These are phyloP conservation scores for Plasmodium coatneyi DNA, from an alignment of 169 alveolate genomes.

Conservation along the genomic window DNA sequence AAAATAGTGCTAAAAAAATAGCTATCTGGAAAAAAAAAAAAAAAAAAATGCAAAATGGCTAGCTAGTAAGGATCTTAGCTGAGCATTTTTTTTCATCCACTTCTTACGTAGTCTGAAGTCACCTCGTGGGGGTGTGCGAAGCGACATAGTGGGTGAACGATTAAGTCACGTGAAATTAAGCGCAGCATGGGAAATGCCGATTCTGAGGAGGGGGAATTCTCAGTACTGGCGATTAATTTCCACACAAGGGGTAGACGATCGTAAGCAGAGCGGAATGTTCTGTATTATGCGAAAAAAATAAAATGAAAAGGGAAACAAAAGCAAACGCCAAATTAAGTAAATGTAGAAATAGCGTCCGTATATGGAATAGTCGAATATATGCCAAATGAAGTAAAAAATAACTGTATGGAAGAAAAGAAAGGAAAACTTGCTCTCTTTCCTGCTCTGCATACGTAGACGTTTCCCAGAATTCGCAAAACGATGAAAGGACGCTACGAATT, in stretches of 20 bases:
- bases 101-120: not conserved
- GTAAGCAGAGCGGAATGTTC: not conserved
- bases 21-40: not conserved
- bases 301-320: not conserved
- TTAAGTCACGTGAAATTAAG: not conserved
- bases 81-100: not conserved
- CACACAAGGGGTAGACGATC: not conserved
- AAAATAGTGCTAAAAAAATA: not conserved
- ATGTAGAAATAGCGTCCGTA: not conserved
- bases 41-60: not conserved
- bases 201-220: not conserved
- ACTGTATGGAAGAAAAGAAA: not conserved
- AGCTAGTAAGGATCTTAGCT: not conserved
- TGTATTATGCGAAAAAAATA: not conserved
- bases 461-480: conserved; percentile 6
- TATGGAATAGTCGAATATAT: not conserved
- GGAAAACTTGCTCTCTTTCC: not conserved
- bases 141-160: not conserved
- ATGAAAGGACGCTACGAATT: not conserved
- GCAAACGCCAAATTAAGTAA: not conserved
- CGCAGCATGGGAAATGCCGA: not conserved
- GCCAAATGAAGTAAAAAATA: not conserved
- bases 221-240: not conserved
- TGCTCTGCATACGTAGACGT: not conserved
- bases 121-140: not conserved